Evolutionary conservation across 2,329 filamentous ascomycete species (phyloP).

Genomic region (Metarhizium album): DNA sequence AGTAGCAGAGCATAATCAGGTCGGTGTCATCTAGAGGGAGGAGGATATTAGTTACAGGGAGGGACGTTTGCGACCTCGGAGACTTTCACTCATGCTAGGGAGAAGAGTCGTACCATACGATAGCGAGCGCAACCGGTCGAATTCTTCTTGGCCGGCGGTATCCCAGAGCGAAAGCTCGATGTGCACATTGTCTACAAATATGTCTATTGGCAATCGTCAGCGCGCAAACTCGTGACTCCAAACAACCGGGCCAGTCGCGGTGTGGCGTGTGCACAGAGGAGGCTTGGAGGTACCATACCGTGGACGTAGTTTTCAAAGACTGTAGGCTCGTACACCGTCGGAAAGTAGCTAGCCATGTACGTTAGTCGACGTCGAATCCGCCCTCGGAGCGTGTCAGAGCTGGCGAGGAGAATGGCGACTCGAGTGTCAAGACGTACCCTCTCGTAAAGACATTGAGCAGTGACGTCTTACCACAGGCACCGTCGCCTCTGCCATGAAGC

Average conservation of each 20-base stretch:
- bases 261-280: neutral
- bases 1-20: slow-evolving; percentile 98
- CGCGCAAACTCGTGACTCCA: neutral
- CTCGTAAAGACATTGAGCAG: slow-evolving; percentile 96
- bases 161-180: slow-evolving; percentile 98
- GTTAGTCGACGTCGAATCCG: neutral
- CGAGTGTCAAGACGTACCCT: slow-evolving; percentile 51
- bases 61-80: no score
- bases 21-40: slow-evolving; percentile 63
- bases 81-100: neutral
- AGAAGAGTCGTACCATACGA: slow-evolving; percentile 60
- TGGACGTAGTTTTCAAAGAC: slow-evolving; percentile 99
- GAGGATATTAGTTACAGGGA: slow-evolving; percentile 6
- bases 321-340: slow-evolving; percentile 95
- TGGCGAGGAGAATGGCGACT: neutral
- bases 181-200: slow-evolving; percentile 94
- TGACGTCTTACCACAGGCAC: slow-evolving; percentile 94
- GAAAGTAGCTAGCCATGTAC: slow-evolving; percentile 64
- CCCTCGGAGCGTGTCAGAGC: no score
- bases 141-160: slow-evolving; percentile 97
- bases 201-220: slow-evolving; percentile 47
- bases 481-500: slow-evolving; percentile 61
- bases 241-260: neutral
- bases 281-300: slow-evolving; percentile 46
- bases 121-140: slow-evolving; percentile 86